Evolutionary conservation across 306 rosid genomes (phyloP).

Genomic region (Cicer cuneatum): DNA sequence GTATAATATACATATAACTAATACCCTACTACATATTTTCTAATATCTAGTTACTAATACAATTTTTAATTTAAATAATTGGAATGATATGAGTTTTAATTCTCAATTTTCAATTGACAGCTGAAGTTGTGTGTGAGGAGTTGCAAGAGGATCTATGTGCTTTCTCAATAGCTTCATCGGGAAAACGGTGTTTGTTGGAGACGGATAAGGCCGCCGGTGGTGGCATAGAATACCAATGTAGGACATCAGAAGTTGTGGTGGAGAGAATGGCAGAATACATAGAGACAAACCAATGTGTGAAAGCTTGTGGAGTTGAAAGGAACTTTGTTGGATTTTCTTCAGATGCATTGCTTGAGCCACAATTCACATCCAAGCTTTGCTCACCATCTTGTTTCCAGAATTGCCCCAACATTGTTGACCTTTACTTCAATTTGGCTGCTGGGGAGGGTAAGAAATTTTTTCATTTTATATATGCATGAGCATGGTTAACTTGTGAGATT

Average conservation of each 20-base stretch:
- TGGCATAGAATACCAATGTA: constrained; percentile 61
- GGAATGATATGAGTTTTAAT: neutral
- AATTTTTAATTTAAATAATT: neutral
- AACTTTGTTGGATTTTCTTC: constrained; percentile 79
- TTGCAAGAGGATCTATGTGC: constrained; percentile 65
- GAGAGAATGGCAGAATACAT: constrained; percentile 72
- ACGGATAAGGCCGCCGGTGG: constrained; percentile 53
- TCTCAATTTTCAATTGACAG: constrained; percentile 33
- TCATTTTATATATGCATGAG: neutral
- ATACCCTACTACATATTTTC: neutral
- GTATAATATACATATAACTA: neutral
- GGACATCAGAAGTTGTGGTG: constrained; percentile 79
- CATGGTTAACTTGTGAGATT: too few relatives aligned
- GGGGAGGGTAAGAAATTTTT: constrained; percentile 63
- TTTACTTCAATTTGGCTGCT: constrained; percentile 79
- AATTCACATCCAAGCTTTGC: constrained; percentile 72
- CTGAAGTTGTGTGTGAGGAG: constrained; percentile 70
- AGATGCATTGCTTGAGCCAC: constrained; percentile 77
- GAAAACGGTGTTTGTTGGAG: constrained; percentile 85
- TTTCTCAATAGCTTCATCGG: constrained; percentile 80
- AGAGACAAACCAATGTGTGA: constrained; percentile 69
- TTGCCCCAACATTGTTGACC: constrained; percentile 79
- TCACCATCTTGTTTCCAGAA: constrained; percentile 67
- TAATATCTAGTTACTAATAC: neutral
- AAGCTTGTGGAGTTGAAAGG: constrained; percentile 78